Base-by-base conservation (phyloP, 1,139 yeast species). In the Candida smagusa region DNA sequence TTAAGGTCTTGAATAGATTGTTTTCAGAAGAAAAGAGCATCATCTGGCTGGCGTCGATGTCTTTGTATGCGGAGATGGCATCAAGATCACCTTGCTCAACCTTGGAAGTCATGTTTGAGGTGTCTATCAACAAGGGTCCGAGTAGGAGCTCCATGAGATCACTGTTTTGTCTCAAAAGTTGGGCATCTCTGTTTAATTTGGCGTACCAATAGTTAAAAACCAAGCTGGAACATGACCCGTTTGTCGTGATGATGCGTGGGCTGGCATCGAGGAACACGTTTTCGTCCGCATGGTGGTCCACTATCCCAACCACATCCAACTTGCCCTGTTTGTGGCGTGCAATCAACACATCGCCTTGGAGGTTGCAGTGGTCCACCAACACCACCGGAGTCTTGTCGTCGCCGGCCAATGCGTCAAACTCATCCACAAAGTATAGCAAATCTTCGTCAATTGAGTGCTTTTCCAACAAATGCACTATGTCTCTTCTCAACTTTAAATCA, bases 221-320 rank as follows among this genome's bases (percentile, higher is more conserved):
- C 35, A 88, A 63, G 21, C 88, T 74, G 4, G 88, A 74, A 56
- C 96, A 88, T 38, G 96, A 85, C 0, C 97, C 97, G 35, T 79
- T 65, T 2, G 72, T 61, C 33, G 65, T 60, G 33, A 89, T 68
- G 6, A 83, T 62, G 38, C 94, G 60, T 0, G 96, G 96, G 11
- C 40, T 36, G 7, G 75, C 72, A 16, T 68, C 61, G 11, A 48
- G 29, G 48, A 72, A 79, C 11, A 63, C 62, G 0, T 67, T 65
- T 52, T 84, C 89, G 51, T 88, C 95, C 6, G 71, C 84, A 56
- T 90, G 98, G 54, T 90, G 98, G 53, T 90, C 98, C 25, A 92
- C 74, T 9, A 92, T 77, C 0, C 81, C 82, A 1, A 61, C 62
- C 0, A 88, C 81, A 2, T 58, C 48, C 16, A 68, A 48, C 29